Conservation (phyloP, 768 basidiomycete genomes). For the Suillus spraguei region DNA sequence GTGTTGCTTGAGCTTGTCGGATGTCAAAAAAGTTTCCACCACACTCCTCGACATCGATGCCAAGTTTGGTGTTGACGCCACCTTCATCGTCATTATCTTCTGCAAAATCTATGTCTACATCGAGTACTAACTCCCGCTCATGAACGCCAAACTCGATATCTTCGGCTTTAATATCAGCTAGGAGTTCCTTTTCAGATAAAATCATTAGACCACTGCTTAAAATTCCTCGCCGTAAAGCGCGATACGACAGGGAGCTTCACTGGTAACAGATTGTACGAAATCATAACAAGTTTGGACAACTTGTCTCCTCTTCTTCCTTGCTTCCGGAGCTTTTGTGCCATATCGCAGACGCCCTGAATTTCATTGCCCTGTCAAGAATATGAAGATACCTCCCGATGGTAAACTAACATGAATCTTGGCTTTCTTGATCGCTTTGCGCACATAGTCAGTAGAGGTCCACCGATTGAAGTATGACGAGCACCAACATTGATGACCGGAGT, state of each 20-base stretch:
- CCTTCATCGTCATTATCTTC: constrained; percentile 80
- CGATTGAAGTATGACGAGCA: constrained; percentile 92
- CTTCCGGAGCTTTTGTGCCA: constrained; percentile 62
- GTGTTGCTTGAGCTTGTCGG: neutral
- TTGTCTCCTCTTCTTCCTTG: constrained; percentile 43
- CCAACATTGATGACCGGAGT: constrained; percentile 89
- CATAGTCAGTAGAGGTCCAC: constrained; percentile 83
- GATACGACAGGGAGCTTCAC: constrained; percentile 13
- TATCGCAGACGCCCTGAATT: constrained; percentile 87
- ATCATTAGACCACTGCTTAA: neutral
- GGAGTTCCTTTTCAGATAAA: constrained; percentile 10
- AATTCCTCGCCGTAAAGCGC: constrained; percentile 22
- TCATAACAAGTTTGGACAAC: constrained; percentile 27
- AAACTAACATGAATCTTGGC: constrained; percentile 90
- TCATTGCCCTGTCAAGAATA: constrained; percentile 97
- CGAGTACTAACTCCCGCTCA: constrained; percentile 59
- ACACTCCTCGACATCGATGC: constrained; percentile 63
- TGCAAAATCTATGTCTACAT: constrained; percentile 62
- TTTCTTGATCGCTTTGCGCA: constrained; percentile 89
- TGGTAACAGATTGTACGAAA: constrained; percentile 28
- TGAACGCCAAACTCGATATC: constrained; percentile 70
- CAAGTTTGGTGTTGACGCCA: constrained; percentile 49
- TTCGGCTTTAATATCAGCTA: constrained; percentile 79
- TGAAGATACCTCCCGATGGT: constrained; percentile 90
- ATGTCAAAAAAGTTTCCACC: constrained; percentile 50